Percentiles rank a stretch among this genome's conserved stretches.
Conservation (phyloP, 306 rosid species). For the Cyamopsis tetragonoloba region DNA sequence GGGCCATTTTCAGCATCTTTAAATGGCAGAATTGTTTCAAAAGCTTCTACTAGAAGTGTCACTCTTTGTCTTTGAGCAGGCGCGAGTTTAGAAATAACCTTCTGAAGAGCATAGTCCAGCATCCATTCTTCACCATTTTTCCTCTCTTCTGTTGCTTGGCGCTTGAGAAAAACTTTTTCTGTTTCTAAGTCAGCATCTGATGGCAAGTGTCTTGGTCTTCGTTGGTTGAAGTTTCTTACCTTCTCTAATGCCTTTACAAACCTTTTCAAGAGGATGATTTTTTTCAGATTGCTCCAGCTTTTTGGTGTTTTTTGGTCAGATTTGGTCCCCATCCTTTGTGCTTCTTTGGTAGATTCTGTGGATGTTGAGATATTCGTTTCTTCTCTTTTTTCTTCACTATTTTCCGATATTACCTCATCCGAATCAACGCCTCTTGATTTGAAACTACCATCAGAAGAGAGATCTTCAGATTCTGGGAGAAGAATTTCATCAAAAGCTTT, state of each 20-base stretch:
- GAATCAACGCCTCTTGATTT: slow-evolving; percentile 28
- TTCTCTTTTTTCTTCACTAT: slow-evolving; percentile 29
- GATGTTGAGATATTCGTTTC: slow-evolving; percentile 21
- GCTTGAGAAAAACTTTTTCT: slow-evolving; percentile 58
- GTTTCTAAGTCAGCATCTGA: slow-evolving; percentile 42
- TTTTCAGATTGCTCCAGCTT: slow-evolving; percentile 83
- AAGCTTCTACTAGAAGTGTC: slow-evolving; percentile 69
- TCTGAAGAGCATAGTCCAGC: slow-evolving; percentile 84
- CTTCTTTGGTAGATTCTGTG: slow-evolving; percentile 29
- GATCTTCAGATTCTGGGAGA: slow-evolving; percentile 62
- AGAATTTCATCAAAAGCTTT: slow-evolving; percentile 84
- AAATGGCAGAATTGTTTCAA: slow-evolving; percentile 65
- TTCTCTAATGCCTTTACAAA: slow-evolving; percentile 88
- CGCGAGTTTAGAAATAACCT: slow-evolving; percentile 70
- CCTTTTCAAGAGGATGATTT: slow-evolving; percentile 59
- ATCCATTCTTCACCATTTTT: slow-evolving; percentile 83
- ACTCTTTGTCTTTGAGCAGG: slow-evolving; percentile 79
- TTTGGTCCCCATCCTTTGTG: slow-evolving; percentile 33
- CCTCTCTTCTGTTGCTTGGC: slow-evolving; percentile 46
- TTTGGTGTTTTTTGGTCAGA: slow-evolving; percentile 39
- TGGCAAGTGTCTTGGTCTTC: slow-evolving; percentile 35
- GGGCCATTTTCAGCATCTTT: slow-evolving; percentile 39
- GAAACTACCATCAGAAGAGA: slow-evolving; percentile 26
- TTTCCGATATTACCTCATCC: slow-evolving; percentile 24
- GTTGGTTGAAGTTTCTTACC: slow-evolving; percentile 46